Evolutionary conservation across 2,329 filamentous ascomycete genomes (phyloP).

Genomic region (Diatrype stigma): DNA sequence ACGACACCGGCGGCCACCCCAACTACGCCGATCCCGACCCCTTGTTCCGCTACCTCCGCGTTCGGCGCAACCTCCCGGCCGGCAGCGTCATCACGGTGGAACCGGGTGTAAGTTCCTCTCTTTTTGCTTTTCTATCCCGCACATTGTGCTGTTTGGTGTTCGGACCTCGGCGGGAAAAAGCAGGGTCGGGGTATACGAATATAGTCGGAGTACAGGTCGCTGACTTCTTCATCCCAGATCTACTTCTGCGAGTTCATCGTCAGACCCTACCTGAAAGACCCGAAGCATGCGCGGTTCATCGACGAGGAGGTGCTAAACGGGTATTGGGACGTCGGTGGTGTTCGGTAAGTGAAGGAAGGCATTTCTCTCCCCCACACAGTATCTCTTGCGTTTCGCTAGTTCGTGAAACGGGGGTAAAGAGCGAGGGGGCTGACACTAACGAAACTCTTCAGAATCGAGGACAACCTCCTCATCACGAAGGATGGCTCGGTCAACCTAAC

Average conservation of each 20-base stretch:
- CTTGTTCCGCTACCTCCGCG: constrained; percentile 82
- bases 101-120: constrained; percentile 63
- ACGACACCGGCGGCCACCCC: constrained; percentile 77
- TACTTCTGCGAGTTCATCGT: constrained; percentile 94
- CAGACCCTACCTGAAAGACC: constrained; percentile 69
- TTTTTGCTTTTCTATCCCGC: neutral
- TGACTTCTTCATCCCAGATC: constrained; percentile 42
- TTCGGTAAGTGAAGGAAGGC: constrained; percentile 60
- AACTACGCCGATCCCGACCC: constrained; percentile 75
- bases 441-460: constrained; percentile 50
- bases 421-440: constrained; percentile 15
- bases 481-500: constrained; percentile 70
- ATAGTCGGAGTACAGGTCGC: neutral
- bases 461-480: constrained; percentile 69
- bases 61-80: constrained; percentile 69
- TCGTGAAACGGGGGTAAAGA: neutral
- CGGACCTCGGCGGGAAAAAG: too few species aligned
- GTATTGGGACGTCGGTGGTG: constrained; percentile 80
- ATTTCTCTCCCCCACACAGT: too few species aligned
- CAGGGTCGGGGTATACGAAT: too few species aligned
- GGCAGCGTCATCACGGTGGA: constrained; percentile 91
- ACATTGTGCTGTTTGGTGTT: neutral
- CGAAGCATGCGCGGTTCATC: constrained; percentile 71
- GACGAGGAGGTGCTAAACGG: constrained; percentile 66
- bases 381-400: neutral